Percentiles rank a stretch among this genome's conserved stretches.
Conservation (phyloP, 106 monocot genomes). For the Dendrobium officinale region DNA sequence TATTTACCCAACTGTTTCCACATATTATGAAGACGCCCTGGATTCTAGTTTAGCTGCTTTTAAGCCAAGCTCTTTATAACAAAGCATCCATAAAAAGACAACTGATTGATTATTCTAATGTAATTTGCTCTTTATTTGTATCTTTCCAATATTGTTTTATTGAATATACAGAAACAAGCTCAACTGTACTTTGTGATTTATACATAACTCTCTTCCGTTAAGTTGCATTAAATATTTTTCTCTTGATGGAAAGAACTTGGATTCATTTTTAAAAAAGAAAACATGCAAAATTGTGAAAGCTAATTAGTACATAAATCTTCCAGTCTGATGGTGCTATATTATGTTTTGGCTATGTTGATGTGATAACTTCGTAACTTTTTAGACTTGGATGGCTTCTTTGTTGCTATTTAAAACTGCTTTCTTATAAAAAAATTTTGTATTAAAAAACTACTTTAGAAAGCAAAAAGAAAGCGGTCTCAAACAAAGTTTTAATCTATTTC, state of each 20-base stretch:
- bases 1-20: neutral
- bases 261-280: no score
- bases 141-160: neutral
- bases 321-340: neutral
- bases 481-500: no score
- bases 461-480: no score
- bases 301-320: no score
- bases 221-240: neutral
- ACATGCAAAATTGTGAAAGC: neutral
- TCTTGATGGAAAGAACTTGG: neutral
- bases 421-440: no score
- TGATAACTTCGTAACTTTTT: neutral
- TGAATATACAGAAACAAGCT: neutral
- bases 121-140: neutral
- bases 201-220: no score
- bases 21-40: neutral
- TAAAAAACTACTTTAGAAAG: no score
- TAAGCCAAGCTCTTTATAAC: neutral
- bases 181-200: neutral
- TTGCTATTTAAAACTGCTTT: no score
- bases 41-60: neutral
- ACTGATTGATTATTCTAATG: no score
- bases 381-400: no score
- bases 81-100: neutral
- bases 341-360: neutral